phyloP scores from a whole-genome alignment of 805 yeast species.

The Candida wancherniae region DNA sequence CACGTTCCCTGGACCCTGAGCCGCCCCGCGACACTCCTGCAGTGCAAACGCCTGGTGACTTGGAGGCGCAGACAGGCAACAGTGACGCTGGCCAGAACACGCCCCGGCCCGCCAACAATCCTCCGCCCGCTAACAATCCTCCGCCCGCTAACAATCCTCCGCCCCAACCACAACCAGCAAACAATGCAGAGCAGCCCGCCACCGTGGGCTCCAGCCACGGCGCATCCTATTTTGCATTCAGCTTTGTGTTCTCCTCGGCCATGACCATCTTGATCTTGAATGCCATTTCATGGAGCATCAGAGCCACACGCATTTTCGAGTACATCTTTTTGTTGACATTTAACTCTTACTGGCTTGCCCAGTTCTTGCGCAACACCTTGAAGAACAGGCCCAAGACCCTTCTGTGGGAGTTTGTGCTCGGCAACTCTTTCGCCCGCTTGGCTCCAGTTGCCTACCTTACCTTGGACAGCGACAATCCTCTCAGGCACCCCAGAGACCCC shows the following conservation, averaged over 20 bases:
- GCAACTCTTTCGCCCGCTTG: conserved; percentile 58
- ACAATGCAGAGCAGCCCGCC: too few species aligned
- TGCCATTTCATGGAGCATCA: conserved; percentile 57
- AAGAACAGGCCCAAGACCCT: conserved; percentile 63
- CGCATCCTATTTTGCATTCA: conserved; percentile 24
- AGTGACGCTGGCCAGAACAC: too few species aligned
- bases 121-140: too few species aligned
- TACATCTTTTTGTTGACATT: conserved; percentile 44
- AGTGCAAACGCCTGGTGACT: neutral
- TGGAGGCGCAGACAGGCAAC: conserved; percentile 9
- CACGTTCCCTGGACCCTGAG: too few species aligned
- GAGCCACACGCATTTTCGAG: conserved; percentile 53
- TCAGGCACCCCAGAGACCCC: conserved; percentile 63
- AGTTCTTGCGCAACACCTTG: conserved; percentile 69
- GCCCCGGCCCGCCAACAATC: too few species aligned
- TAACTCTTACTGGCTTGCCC: conserved; percentile 86
- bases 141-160: too few species aligned
- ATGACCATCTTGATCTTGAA: conserved; percentile 51
- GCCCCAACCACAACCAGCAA: conserved; percentile 8
- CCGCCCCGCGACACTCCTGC: too few species aligned
- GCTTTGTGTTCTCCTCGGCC: conserved; percentile 24
- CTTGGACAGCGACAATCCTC: conserved; percentile 50
- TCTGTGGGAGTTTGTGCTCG: conserved; percentile 70
- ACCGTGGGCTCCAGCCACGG: conserved; percentile 18
- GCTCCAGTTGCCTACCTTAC: conserved; percentile 64